Evolutionary conservation across 2,329 filamentous ascomycete species (phyloP).

Genomic region (Diplodia scrobiculata): DNA sequence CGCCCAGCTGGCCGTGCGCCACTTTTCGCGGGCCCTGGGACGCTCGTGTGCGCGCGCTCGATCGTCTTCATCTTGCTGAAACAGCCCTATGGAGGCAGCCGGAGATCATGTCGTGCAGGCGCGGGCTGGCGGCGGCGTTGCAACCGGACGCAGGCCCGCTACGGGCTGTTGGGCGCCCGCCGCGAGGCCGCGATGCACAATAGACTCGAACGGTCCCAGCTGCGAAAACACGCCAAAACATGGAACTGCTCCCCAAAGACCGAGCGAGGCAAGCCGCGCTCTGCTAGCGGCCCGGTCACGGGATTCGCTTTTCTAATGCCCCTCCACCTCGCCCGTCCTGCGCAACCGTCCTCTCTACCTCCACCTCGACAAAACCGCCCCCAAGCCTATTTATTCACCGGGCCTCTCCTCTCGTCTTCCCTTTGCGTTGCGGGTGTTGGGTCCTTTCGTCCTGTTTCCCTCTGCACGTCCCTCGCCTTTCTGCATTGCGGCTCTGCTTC

Average conservation of each 20-base stretch:
- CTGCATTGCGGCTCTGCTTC: conserved; percentile 34
- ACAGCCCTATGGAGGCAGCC: conserved; percentile 28
- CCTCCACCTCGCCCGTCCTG: conserved; percentile 33
- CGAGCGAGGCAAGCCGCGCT: conserved; percentile 24
- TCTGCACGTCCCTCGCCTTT: conserved; percentile 34
- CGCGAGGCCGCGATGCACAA: conserved; percentile 20
- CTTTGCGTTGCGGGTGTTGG: conserved; percentile 41
- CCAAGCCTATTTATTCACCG: conserved; percentile 31
- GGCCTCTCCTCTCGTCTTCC: conserved; percentile 34
- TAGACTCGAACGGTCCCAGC: conserved; percentile 28
- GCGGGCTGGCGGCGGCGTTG: conserved; percentile 18
- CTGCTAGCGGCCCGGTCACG: conserved; percentile 21
- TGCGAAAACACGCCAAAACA: conserved; percentile 23
- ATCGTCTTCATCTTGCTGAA: conserved; percentile 30
- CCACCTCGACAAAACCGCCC: conserved; percentile 23
- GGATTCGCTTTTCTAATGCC: conserved; percentile 31
- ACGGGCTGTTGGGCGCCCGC: conserved; percentile 24
- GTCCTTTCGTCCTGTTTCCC: conserved; percentile 34
- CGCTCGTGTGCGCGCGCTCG: conserved; percentile 24
- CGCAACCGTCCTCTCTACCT: conserved; percentile 29
- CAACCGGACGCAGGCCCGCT: conserved; percentile 23
- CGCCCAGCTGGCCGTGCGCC: conserved; percentile 25
- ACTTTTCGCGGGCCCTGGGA: conserved; percentile 20
- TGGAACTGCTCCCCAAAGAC: conserved; percentile 28
- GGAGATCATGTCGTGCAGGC: conserved; percentile 28